A percentile compares a stretch with the other conserved stretches of the same genome.
phyloP scores from a whole-genome alignment of 1,284 basidiomycete genomes.

The Sphagnurus paluster region DNA sequence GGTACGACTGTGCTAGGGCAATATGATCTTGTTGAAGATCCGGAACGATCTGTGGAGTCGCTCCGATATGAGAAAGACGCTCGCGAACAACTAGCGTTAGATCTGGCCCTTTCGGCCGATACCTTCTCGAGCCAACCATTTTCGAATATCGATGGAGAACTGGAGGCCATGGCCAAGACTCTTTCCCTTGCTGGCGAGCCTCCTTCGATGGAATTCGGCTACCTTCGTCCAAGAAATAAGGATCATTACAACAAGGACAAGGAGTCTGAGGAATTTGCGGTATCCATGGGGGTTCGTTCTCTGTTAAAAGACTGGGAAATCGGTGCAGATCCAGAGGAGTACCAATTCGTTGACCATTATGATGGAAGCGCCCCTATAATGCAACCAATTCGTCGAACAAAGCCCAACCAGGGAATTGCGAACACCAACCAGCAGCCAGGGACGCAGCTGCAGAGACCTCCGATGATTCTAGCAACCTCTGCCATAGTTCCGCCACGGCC shows the following conservation, averaged over 20 bases:
- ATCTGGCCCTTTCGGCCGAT: slow-evolving; percentile 59
- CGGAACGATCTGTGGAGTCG: slow-evolving; percentile 38
- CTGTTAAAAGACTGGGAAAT: slow-evolving; percentile 68
- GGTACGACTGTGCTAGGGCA: slow-evolving; percentile 38
- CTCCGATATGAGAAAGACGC: slow-evolving; percentile 51
- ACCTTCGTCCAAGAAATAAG: slow-evolving; percentile 47
- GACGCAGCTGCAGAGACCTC: slow-evolving; percentile 32
- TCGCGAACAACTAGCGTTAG: slow-evolving; percentile 59
- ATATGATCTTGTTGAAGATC: slow-evolving; percentile 43
- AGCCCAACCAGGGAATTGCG: slow-evolving; percentile 6
- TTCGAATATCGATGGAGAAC: slow-evolving; percentile 25
- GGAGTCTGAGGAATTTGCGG: slow-evolving; percentile 24
- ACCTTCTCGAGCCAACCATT: slow-evolving; percentile 52
- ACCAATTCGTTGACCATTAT: slow-evolving; percentile 58
- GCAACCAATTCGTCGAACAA: slow-evolving; percentile 4
- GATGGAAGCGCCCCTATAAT: slow-evolving; percentile 24
- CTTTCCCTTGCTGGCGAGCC: slow-evolving; percentile 55
- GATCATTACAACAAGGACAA: slow-evolving; percentile 28
- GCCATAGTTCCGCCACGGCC: slow-evolving; percentile 15
- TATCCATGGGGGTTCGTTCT: slow-evolving; percentile 55
- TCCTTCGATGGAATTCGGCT: slow-evolving; percentile 58
- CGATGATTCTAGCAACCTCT: slow-evolving; percentile 33
- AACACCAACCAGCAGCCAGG: not conserved
- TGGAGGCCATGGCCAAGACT: slow-evolving; percentile 56
- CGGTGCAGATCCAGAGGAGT: slow-evolving; percentile 50